Base-by-base conservation (phyloP, 495 filamentous ascomycete species). In the Penicillium soppii region DNA sequence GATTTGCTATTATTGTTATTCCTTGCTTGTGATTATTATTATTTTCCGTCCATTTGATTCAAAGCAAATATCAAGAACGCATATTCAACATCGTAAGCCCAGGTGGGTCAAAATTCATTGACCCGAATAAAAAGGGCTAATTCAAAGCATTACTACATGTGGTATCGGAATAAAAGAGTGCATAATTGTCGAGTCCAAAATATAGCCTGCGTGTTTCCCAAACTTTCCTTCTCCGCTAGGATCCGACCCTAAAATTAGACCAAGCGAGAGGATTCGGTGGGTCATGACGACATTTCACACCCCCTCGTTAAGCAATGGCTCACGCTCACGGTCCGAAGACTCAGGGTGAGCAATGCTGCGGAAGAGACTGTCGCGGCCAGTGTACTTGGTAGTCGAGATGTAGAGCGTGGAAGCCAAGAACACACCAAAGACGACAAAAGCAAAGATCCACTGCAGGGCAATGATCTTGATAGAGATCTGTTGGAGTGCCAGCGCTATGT, bases 401-500 rank as follows among this genome's bases (percentile, higher is more conserved):
- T 81, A 69, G 1, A 86, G 43, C 1, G 86, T 87, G 2, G 75
- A 64, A 8, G 89, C 59, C 60, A 91, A 83, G 43, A 95, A 80
- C 32, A 90, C 64, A 1, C 73, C 82, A 78, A 92, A 91, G 65
- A 95, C 86, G 53, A 82, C 75, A 58, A 95, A 92, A 25, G 90
- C 89, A 63, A 95, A 95, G 67, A 91, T 91, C 91, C 89, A 95
- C 72, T 96, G 91, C 47, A 94, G 70, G 1, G 87, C 83, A 52
- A 92, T 77, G 32, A 82, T 62, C 66, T 88, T 84, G 59, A 79
- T 76, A 32, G 81, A 67, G 68, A 94, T 80, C 65, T 96, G 90
- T 13, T 79, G 77, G 13, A 95, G 81, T 9, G 88, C 90, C 41
- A 95, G 78, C 9, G 87, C 81, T 84, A 47, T 20, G 30, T 32